phyloP scores from a whole-genome alignment of 345 rosid species.

The Streptanthus diversifolius region DNA sequence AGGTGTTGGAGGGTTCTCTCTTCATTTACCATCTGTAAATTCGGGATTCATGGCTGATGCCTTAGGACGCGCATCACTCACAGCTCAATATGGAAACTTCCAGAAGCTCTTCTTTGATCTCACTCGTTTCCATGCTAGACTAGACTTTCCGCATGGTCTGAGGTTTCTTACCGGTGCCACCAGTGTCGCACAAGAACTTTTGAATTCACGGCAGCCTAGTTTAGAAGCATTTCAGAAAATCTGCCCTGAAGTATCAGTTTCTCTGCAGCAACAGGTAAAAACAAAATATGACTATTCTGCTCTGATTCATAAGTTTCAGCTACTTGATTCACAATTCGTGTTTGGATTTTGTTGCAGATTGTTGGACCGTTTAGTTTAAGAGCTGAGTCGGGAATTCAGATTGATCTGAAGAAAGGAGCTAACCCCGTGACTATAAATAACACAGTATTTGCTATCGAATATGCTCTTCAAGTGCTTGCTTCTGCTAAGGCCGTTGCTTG shows the following conservation, averaged over 20 bases:
- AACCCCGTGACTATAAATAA: conserved; percentile 44
- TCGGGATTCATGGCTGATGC: conserved; percentile 61
- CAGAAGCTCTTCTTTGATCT: conserved; percentile 75
- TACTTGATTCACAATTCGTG: conserved; percentile 12
- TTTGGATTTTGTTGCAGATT: conserved; percentile 50
- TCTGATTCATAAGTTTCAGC: conserved; percentile 11
- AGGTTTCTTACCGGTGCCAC: conserved; percentile 60
- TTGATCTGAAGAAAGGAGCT: conserved; percentile 51
- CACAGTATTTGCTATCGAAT: conserved; percentile 74
- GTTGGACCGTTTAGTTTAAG: conserved; percentile 87
- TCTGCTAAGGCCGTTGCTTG: conserved; percentile 94
- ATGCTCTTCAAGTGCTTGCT: conserved; percentile 80
- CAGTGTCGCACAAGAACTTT: conserved; percentile 53
- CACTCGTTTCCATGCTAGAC: conserved; percentile 60
- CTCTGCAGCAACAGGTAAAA: conserved; percentile 91
- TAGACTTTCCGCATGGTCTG: conserved; percentile 75
- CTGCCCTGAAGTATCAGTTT: conserved; percentile 62
- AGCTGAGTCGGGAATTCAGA: conserved; percentile 62
- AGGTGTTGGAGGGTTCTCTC: conserved; percentile 43
- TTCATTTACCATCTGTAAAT: conserved; percentile 48
- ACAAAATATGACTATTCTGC: not conserved
- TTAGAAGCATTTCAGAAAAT: conserved; percentile 52
- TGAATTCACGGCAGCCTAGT: conserved; percentile 58
- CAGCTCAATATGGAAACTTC: conserved; percentile 86
- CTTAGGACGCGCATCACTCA: conserved; percentile 65